A percentile compares a stretch with the other conserved stretches of the same genome.
These are phyloP conservation scores for Suillus alpinus DNA, from an alignment of 768 basidiomycete genomes.

Conservation along the genomic window DNA sequence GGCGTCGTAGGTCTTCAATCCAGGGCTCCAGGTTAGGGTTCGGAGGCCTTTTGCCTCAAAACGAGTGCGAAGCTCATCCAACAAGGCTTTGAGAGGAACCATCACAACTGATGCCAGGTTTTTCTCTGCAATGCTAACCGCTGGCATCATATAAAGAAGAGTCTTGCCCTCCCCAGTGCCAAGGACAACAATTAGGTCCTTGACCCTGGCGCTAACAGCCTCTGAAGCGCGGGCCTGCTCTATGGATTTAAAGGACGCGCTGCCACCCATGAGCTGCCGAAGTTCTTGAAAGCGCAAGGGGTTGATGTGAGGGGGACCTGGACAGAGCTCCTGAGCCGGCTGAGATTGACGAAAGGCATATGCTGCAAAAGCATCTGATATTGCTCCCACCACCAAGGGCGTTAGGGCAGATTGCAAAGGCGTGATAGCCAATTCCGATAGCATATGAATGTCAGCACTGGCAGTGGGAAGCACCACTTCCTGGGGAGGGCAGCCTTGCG, in stretches of 20 bases:
- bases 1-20: not conserved
- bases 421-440: too few species aligned
- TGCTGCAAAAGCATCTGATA: too few species aligned
- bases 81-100: not conserved
- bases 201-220: not conserved
- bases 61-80: not conserved
- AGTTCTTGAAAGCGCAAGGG: not conserved
- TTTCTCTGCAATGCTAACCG: not conserved
- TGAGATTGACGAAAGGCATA: too few species aligned
- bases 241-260: not conserved
- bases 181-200: not conserved
- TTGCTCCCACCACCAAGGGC: too few species aligned
- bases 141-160: not conserved
- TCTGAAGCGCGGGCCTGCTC: not conserved
- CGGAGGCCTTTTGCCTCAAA: not conserved
- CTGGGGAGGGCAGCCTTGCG: too few species aligned
- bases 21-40: not conserved
- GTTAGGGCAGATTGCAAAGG: too few species aligned
- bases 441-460: too few species aligned
- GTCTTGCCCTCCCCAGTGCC: not conserved
- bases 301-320: not conserved
- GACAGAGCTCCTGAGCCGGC: not conserved
- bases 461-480: too few species aligned
- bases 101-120: not conserved
- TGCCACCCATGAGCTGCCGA: not conserved